Conservation (phyloP, 169 alveolate species). For the Cryptosporidium baileyi region DNA sequence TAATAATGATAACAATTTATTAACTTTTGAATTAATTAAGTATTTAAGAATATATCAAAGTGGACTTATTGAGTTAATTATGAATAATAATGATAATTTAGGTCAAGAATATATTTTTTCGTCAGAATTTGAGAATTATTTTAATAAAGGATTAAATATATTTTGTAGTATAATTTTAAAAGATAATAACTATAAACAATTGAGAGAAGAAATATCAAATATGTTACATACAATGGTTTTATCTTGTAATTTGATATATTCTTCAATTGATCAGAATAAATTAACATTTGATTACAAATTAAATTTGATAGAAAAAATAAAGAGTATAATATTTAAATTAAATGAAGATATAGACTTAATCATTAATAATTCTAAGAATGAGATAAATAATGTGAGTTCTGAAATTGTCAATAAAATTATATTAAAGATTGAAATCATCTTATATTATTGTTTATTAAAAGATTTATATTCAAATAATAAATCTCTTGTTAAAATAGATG, state of each 20-base stretch:
- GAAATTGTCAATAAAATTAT: background rate
- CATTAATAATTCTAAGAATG: background rate
- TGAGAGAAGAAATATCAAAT: constrained; percentile 57
- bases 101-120: background rate
- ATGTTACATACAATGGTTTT: constrained; percentile 23
- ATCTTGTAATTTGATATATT: constrained; percentile 17
- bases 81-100: background rate
- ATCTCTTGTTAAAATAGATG: background rate
- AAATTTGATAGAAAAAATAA: background rate
- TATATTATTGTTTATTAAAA: constrained; percentile 42
- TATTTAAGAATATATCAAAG: constrained; percentile 51
- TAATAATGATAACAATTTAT: background rate
- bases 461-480: constrained; percentile 5
- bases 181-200: constrained; percentile 39
- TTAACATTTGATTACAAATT: background rate
- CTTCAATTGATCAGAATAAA: background rate
- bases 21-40: constrained; percentile 47
- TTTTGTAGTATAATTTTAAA: background rate
- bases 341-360: background rate
- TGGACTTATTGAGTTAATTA: constrained; percentile 13
- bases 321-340: background rate
- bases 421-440: background rate
- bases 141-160: background rate
- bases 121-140: background rate
- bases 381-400: background rate